These are phyloP conservation scores for Mortierella sp. DNA, from an alignment of 371 early-diverging fungal genomes.

Conservation along the genomic window DNA sequence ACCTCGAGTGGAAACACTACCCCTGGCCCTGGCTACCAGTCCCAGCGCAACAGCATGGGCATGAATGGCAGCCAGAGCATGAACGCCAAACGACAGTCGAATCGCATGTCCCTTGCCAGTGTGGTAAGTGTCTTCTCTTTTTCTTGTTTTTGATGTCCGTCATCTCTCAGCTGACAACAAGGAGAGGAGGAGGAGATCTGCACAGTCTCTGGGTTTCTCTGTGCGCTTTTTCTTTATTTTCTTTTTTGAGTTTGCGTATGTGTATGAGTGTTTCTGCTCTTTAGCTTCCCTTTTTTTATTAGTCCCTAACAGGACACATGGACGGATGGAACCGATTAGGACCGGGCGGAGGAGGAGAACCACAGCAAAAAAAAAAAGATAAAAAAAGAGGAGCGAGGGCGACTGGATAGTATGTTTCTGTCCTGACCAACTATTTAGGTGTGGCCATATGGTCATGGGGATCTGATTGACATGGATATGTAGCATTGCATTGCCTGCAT, in stretches of 20 bases:
- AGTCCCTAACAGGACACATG: no score
- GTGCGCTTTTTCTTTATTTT: background rate
- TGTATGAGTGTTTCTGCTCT: background rate
- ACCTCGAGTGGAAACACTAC: constrained; percentile 11
- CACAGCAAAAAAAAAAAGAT: no score
- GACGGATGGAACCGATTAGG: no score
- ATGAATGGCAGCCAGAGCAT: constrained; percentile 25
- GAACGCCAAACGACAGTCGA: constrained; percentile 50
- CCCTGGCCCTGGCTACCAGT: constrained; percentile 31
- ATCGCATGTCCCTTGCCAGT: constrained; percentile 43
- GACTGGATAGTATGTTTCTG: no score
- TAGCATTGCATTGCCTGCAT: background rate
- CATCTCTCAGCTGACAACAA: constrained; percentile 7
- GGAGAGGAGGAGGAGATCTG: background rate
- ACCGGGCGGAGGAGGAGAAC: no score
- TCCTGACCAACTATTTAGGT: no score
- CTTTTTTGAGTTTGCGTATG: background rate
- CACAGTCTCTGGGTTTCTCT: background rate
- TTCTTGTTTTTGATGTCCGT: constrained; percentile 4
- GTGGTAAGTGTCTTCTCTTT: constrained; percentile 30
- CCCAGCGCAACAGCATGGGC: constrained; percentile 46
- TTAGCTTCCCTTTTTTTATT: background rate
- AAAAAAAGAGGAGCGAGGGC: no score
- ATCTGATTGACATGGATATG: background rate
- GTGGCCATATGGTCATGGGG: background rate